phyloP scores from a whole-genome alignment of 148 eudicot species.

The Cornus kousa region DNA sequence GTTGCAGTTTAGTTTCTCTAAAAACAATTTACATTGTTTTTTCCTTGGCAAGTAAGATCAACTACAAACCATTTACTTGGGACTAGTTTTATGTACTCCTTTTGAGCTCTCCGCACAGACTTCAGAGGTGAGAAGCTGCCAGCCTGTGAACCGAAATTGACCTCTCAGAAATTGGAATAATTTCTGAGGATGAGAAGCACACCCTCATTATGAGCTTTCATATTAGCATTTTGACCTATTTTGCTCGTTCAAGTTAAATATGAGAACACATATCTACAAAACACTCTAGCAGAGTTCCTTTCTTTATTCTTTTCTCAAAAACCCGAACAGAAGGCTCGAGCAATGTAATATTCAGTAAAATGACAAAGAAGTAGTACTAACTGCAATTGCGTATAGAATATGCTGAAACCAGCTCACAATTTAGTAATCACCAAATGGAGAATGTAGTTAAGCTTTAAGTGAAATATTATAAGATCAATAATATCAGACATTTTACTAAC shows the following conservation, averaged over 20 bases:
- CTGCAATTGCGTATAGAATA: neutral
- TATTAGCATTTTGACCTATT: neutral
- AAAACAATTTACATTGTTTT: neutral
- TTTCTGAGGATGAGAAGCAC: neutral
- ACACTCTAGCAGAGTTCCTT: no score
- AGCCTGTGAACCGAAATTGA: neutral
- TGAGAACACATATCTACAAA: neutral
- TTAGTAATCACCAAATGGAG: neutral
- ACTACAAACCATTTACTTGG: neutral
- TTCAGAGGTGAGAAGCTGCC: neutral
- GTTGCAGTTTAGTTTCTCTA: neutral
- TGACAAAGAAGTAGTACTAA: neutral
- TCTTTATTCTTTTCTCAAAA: no score
- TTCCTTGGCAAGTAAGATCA: no score
- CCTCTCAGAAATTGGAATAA: neutral
- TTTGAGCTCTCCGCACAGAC: neutral
- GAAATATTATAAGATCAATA: neutral
- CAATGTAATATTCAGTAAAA: neutral
- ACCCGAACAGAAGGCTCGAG: no score
- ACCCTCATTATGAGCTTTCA: neutral
- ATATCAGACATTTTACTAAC: constrained; percentile 35
- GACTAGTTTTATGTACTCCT: neutral
- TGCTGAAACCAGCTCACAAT: neutral
- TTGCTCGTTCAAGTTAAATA: neutral
- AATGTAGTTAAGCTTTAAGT: neutral